Base-by-base conservation (phyloP, 1,284 basidiomycete species). In the Cryptococcus sp. region DNA sequence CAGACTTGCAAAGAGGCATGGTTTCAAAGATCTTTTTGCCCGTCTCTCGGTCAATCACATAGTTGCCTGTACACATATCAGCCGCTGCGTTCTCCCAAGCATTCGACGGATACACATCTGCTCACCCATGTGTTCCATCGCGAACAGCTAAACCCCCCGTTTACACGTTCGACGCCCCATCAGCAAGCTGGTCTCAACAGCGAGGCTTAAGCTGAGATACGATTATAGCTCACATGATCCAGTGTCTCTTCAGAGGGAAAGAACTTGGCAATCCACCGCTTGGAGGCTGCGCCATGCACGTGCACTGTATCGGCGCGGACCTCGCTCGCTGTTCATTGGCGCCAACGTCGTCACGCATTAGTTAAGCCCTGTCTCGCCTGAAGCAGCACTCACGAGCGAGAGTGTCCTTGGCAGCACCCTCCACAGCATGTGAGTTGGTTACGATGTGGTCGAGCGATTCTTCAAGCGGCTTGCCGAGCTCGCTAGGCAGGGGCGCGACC, bases 1-100 rank as follows among this genome's bases (percentile, higher is more conserved):
- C 3, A 7, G 81, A 79, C 16, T 83, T 82, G 76, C 88, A 90
- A 37, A 90, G 80, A 0, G 87, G 87, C 88, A 91, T 91, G 53
- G 82, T 83, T 76, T 91, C 89, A 60, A 89, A 89, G 62, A 86
- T 80, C 68, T 81, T 80, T 71, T 85, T 80, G 2, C 82, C 82
- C 0, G 84, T 82, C 8, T 76, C 75, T 18, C 88, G 80, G 45
- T 87, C 80, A 28, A 82, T 75, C 24, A 88, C 85, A 69, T 79
- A 88, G 73, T 88, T 88, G 4, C 87, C 87, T 75, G 43, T 2
- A 3, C 5, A 33, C 11, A 45, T 50, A 53, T 64, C 56, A 61
- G 58, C 43, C 23, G n/a, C 12, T 49, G 12, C 4, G 33, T 7
- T 39, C n/a, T n/a, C n/a, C 36, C 15, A 39, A 39, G 16, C 21